Percentiles rank a stretch among this genome's conserved stretches.
phyloP scores from a whole-genome alignment of 148 eudicot genomes.

The Drosera capensis region DNA sequence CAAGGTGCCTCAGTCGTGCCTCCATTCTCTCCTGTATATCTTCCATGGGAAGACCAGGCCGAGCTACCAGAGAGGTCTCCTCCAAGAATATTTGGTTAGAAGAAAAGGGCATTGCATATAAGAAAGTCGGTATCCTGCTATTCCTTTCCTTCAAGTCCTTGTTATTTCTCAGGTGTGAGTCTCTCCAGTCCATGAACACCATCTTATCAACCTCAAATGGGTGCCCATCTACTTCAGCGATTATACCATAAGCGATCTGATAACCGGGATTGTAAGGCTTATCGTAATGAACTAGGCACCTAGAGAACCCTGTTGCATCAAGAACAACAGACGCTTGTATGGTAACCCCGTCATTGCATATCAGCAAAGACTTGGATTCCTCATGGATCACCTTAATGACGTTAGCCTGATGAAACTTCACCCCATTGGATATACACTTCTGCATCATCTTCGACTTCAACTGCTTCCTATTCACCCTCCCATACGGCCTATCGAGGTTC shows the following conservation, averaged over 20 bases:
- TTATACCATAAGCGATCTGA: constrained; percentile 92
- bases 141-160: constrained; percentile 52
- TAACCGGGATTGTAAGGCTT: constrained; percentile 95
- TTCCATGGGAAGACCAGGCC: constrained; percentile 65
- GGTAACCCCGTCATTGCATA: constrained; percentile 75
- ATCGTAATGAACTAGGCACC: constrained; percentile 80
- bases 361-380: constrained; percentile 57
- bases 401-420: constrained; percentile 81
- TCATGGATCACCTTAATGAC: constrained; percentile 81
- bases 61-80: constrained; percentile 96
- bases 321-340: constrained; percentile 82
- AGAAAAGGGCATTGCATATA: constrained; percentile 96
- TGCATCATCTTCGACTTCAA: constrained; percentile 93
- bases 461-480: constrained; percentile 83
- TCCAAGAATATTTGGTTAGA: constrained; percentile 66
- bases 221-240: constrained; percentile 91
- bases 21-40: constrained; percentile 93
- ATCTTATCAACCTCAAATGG: constrained; percentile 91
- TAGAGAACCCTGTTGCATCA: constrained; percentile 93
- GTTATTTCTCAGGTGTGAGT: constrained; percentile 56
- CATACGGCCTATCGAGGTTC: constrained; percentile 77
- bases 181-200: constrained; percentile 99
- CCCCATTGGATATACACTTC: constrained; percentile 82
- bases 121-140: constrained; percentile 68
- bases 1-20: constrained; percentile 73